Evolutionary conservation across 139 green algal genomes (phyloP), one percentile per base, ranked within the genome.

Genomic region (Chlorella vulgaris): DNA sequence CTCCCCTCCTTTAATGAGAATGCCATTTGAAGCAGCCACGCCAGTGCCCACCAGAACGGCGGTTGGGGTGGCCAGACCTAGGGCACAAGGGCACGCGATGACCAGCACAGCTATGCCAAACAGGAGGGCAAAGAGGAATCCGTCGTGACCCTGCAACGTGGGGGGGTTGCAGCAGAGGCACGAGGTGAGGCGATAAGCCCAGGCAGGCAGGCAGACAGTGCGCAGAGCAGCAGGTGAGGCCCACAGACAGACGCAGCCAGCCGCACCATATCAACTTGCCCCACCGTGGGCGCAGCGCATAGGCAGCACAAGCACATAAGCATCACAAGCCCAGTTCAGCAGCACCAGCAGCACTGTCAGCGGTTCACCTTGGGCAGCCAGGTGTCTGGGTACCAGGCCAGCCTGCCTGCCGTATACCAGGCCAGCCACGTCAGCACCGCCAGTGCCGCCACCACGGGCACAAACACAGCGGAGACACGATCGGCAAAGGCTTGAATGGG

Each of bases 81-180:
- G 90, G 3, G 93, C 96, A 88, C 97, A 99, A 71, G 97, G 97
- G 91, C 97, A 99, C 60, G 97, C 97, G 60, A 99, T 97, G 50
- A 99, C 96, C 55, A 99, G 81, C 69, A 99, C 97, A 2, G 93
- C 85, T 69, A 99, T 98, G 76, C 90, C 96, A 81, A 99, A 98
- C 40, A 98, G 88, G 39, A 99, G 86, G 19, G 95, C 91, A 51
- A 99, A 96, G 28, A 98, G 86, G 81, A 98, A 98, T 60, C 80
- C 78, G 63, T 88, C 91, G 81, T 96, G 87, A 55, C 94, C 91
- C 38, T 62, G 67, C 78, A 39, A 10, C 15, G 38, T 1, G 35
- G 63, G 35, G 33, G 15, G 36, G 6, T 33, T 35, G 8, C 66
- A 51, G 66, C 47, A 58, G 47, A 24, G 10, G 47, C 47, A 58